These are phyloP conservation scores for Agaricales sp. DNA, from an alignment of 1,284 basidiomycete genomes.

Conservation along the genomic window DNA sequence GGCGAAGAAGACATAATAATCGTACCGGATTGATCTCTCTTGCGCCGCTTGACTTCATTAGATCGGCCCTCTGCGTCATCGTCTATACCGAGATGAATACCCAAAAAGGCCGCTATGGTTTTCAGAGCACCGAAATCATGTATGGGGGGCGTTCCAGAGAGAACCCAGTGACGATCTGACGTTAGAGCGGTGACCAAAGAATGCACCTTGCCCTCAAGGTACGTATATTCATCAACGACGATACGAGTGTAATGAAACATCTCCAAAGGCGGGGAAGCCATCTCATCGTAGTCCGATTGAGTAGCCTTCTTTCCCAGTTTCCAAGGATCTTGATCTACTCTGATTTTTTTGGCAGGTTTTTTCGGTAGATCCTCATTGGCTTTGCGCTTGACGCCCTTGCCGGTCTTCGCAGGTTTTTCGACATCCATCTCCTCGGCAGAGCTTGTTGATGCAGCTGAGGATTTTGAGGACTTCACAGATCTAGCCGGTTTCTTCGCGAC, in stretches of 20 bases:
- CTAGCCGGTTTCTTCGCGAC: not conserved
- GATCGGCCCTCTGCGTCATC: constrained; percentile 82
- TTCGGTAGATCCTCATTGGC: constrained; percentile 30
- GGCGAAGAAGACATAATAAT: constrained; percentile 8
- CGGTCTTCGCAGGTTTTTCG: not conserved
- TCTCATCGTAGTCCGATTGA: constrained; percentile 65
- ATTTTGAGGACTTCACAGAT: not conserved
- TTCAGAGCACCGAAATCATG: constrained; percentile 87
- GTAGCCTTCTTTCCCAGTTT: constrained; percentile 56
- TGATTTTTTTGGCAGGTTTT: constrained; percentile 46
- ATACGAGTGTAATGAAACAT: constrained; percentile 88
- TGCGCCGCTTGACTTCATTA: constrained; percentile 67
- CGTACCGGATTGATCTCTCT: constrained; percentile 75
- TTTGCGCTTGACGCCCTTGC: constrained; percentile 32
- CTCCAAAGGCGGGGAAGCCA: constrained; percentile 79
- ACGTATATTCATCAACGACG: constrained; percentile 94
- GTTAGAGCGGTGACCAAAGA: constrained; percentile 71
- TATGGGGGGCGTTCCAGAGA: constrained; percentile 94
- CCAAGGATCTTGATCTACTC: constrained; percentile 74
- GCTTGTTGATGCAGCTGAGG: not conserved
- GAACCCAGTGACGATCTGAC: constrained; percentile 82
- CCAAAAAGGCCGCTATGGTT: constrained; percentile 81
- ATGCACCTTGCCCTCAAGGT: constrained; percentile 75
- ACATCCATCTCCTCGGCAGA: not conserved
- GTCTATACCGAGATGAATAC: constrained; percentile 81